These are phyloP conservation scores for Candida multigemmis DNA, from an alignment of 805 yeast genomes.

Conservation along the genomic window DNA sequence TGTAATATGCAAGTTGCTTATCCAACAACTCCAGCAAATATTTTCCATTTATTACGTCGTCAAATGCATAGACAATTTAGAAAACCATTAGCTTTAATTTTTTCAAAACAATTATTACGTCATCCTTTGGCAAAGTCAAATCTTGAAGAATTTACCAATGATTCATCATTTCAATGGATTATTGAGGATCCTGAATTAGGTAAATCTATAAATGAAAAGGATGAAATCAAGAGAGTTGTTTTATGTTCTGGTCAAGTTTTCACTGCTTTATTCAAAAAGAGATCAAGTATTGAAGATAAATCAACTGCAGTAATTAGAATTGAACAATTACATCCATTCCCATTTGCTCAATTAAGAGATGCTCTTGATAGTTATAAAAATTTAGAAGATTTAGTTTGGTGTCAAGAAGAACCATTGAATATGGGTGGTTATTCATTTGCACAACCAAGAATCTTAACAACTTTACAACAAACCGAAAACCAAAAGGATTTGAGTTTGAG, in stretches of 20 bases:
- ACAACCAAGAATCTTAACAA: slow-evolving; percentile 75
- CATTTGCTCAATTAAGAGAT: slow-evolving; percentile 88
- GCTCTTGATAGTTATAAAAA: slow-evolving; percentile 72
- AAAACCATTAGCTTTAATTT: slow-evolving; percentile 77
- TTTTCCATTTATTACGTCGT: slow-evolving; percentile 95
- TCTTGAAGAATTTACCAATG: slow-evolving; percentile 80
- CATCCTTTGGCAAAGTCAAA: slow-evolving; percentile 94
- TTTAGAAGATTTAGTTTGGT: slow-evolving; percentile 84
- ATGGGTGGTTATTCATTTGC: slow-evolving; percentile 85
- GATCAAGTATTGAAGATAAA: slow-evolving; percentile 67
- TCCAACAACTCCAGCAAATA: slow-evolving; percentile 95
- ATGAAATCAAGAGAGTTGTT: slow-evolving; percentile 80
- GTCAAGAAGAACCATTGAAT: slow-evolving; percentile 98
- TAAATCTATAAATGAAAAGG: slow-evolving; percentile 63
- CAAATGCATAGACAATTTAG: slow-evolving; percentile 99
- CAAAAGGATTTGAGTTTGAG: slow-evolving; percentile 54
- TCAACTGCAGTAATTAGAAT: slow-evolving; percentile 81
- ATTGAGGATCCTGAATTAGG: slow-evolving; percentile 89
- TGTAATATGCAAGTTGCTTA: slow-evolving; percentile 96
- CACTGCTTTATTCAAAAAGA: slow-evolving; percentile 84
- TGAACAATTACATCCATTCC: slow-evolving; percentile 99
- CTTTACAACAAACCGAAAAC: slow-evolving; percentile 64
- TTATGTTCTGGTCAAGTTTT: slow-evolving; percentile 89
- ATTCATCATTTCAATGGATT: slow-evolving; percentile 90
- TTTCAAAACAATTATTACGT: slow-evolving; percentile 91